Base-by-base conservation (phyloP, 345 rosid species). In the Kandelia obovata region DNA sequence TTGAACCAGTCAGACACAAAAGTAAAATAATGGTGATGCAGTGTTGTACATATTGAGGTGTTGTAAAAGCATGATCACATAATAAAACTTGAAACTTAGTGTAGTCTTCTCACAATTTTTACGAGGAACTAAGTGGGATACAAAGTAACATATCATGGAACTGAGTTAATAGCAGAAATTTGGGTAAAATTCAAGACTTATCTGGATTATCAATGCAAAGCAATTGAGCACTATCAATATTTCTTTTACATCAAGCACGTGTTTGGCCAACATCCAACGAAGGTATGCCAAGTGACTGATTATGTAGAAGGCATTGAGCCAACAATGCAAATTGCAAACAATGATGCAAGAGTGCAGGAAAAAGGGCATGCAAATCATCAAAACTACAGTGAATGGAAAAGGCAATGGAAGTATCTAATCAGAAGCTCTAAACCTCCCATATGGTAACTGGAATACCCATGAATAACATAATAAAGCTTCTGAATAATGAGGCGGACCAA, bases 1-100 rank as follows among this genome's bases (percentile, higher is more conserved):
- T 73, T 46, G 63, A 8, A 69, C 49, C 28, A 34, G 27, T 72
- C 60, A 71, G 78, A 69, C 37, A 15, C 28, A 21, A 6, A 52
- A 64, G 58, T 53, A 7, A 28, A 68, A 13, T 20, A 27, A 65
- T 17, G 23, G 28, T 46, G 49, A 43, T 43, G 5, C 17, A 43
- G 19, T 43, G 49, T 13, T 43, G 49, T 43, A 43, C 49, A 66
- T 55, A 19, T 35, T 13, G 19, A 23, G 37, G 26, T 31, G 7
- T 26, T 13, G 51, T 4, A 21, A 7, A n/a, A 7, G 49, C 35
- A 31, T 21, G 34, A 51, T 46, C 58, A 56, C 19, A 27, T 8
- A 4, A 57, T 25, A 35, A 7, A 69, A 26, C 46, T 15, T 21
- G 9, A 34, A 37, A 53, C 2, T 16, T 23, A 61, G 9, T 7